Conservation (phyloP, 192 early-diverging fungal genomes). For the Powellomyces hirtus region DNA sequence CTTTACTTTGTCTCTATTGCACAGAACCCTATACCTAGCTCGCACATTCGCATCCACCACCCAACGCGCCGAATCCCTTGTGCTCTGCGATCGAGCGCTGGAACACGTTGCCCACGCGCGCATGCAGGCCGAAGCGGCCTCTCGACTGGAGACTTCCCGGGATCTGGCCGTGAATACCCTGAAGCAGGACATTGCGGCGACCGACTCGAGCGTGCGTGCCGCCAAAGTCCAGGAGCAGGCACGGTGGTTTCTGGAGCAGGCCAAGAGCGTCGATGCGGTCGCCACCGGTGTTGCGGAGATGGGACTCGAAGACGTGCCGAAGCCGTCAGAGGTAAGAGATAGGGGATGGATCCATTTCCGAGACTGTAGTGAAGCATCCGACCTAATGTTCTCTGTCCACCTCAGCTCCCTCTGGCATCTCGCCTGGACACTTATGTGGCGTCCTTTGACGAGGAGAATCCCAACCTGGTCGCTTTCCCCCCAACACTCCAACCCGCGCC, state of each 20-base stretch:
- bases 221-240: constrained; percentile 17
- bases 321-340: neutral
- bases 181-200: neutral
- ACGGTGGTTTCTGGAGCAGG: constrained; percentile 10
- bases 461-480: constrained; percentile 67
- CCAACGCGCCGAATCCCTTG: constrained; percentile 53
- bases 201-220: constrained; percentile 30
- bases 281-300: neutral
- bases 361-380: neutral
- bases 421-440: constrained; percentile 51
- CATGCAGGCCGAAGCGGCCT: constrained; percentile 29
- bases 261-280: neutral
- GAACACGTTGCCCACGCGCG: constrained; percentile 50
- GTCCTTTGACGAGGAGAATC: constrained; percentile 36
- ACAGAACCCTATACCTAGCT: constrained; percentile 10
- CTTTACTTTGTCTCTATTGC: too few species aligned
- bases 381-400: neutral
- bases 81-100: constrained; percentile 58
- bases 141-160: neutral
- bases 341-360: neutral
- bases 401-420: constrained; percentile 49
- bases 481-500: constrained; percentile 62
- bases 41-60: constrained; percentile 15
- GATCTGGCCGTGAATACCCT: neutral
- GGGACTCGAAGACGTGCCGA: too few species aligned